These are phyloP conservation scores for Diaporthe sp. DNA, from an alignment of 2,329 filamentous ascomycete species.

Conservation along the genomic window DNA sequence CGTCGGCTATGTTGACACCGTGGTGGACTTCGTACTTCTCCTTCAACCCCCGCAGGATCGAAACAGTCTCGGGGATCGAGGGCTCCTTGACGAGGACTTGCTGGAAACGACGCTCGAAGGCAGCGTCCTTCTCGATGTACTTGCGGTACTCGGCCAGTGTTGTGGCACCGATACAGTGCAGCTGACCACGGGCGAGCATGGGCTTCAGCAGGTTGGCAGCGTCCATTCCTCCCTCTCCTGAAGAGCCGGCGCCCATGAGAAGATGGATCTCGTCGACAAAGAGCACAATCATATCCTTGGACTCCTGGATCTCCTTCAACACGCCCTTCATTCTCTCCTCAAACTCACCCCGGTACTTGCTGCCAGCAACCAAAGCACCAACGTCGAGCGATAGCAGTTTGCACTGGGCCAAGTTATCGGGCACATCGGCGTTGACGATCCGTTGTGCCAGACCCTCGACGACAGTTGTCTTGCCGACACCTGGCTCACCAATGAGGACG, in stretches of 20 bases:
- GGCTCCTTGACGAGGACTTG: conserved; percentile 98
- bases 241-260: conserved; percentile 96
- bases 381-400: conserved; percentile 96
- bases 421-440: conserved; percentile 96
- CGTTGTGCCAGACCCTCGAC: conserved; percentile 95
- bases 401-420: conserved; percentile 94
- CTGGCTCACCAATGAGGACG: conserved; percentile 96
- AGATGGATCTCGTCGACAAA: conserved; percentile 99
- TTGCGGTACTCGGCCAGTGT: conserved; percentile 97
- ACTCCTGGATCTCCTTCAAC: conserved; percentile 94
- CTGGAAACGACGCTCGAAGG: conserved; percentile 98
- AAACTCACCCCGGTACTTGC: conserved; percentile 98
- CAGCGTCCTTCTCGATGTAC: conserved; percentile 98
- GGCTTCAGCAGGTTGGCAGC: conserved; percentile 97
- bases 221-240: conserved; percentile 98
- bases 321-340: conserved; percentile 99
- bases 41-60: conserved; percentile 97
- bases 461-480: conserved; percentile 98
- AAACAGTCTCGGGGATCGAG: conserved; percentile 88
- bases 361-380: conserved; percentile 93
- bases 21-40: conserved; percentile 99
- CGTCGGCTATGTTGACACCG: conserved; percentile 95
- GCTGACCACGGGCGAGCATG: conserved; percentile 95
- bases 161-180: conserved; percentile 98
- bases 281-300: conserved; percentile 96